phyloP scores from a whole-genome alignment of 2,329 filamentous ascomycete genomes.

The Alternaria atra region DNA sequence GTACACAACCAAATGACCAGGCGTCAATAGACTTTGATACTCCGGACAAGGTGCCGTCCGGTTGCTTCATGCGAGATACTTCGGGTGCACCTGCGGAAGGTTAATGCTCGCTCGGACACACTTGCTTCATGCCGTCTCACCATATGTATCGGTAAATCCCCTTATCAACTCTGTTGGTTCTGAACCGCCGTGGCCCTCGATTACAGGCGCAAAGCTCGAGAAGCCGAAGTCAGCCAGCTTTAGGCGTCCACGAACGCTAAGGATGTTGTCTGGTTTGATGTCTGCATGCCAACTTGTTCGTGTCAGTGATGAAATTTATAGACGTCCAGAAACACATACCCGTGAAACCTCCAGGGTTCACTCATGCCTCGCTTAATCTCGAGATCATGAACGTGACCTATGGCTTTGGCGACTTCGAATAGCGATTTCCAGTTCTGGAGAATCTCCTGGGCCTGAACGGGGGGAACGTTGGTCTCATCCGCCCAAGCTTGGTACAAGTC shows the following conservation, averaged over 20 bases:
- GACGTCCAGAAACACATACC: fast-evolving
- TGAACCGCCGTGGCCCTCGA: conserved; percentile 7
- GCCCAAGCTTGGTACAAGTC: conserved; percentile 47
- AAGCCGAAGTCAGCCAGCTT: conserved; percentile 54
- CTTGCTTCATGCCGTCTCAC: conserved; percentile 26
- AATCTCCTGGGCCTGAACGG: conserved; percentile 37
- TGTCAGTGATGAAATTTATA: conserved; percentile 14
- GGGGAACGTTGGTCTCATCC: conserved; percentile 34
- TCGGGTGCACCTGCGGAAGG: conserved; percentile 17
- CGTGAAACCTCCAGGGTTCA: not conserved
- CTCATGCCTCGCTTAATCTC: conserved; percentile 1
- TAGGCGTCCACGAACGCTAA: conserved; percentile 45
- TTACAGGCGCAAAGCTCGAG: conserved; percentile 31
- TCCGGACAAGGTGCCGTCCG: conserved; percentile 8
- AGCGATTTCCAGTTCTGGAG: conserved; percentile 44
- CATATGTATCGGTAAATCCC: conserved; percentile 51
- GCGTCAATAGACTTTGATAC: conserved; percentile 48
- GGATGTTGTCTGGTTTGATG: conserved; percentile 57
- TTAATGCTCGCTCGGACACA: not conserved
- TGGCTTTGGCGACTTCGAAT: conserved; percentile 41
- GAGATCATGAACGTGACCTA: conserved; percentile 38
- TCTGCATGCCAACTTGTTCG: conserved; percentile 53
- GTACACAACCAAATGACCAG: conserved; percentile 53
- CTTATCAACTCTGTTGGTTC: conserved; percentile 9
- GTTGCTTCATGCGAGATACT: conserved; percentile 18